phyloP scores from a whole-genome alignment of 2,329 filamentous ascomycete species.

The Cadophora sp. region DNA sequence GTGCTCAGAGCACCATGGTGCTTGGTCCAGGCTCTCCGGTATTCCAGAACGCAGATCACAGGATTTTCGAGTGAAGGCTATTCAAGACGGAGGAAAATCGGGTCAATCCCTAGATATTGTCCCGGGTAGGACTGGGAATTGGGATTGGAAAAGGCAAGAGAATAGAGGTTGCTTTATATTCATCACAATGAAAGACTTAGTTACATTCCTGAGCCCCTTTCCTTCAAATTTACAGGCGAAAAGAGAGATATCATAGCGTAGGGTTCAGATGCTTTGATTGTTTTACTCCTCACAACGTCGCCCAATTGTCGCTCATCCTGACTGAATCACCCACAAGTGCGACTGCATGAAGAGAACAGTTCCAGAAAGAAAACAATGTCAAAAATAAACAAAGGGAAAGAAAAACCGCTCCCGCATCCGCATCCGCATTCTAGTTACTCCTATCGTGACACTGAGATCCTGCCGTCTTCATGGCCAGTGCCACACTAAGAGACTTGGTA shows the following conservation, averaged over 20 bases:
- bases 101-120: neutral
- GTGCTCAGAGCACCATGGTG: neutral
- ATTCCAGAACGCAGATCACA: neutral
- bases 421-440: neutral
- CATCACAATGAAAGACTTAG: neutral
- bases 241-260: neutral
- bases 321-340: neutral
- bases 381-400: neutral
- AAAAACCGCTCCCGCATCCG: neutral
- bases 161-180: neutral
- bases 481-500: neutral
- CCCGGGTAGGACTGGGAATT: neutral
- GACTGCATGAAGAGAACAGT: neutral
- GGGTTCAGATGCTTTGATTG: neutral
- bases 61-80: neutral
- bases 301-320: neutral
- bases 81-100: neutral
- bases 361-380: neutral
- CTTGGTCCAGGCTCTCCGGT: neutral
- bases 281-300: neutral
- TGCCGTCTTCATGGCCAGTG: neutral
- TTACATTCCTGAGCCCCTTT: conserved; percentile 11
- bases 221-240: neutral
- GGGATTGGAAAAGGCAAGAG: neutral
- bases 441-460: neutral